These are phyloP conservation scores for Tulasnella sp. DNA, from an alignment of 768 basidiomycete genomes.

Conservation along the genomic window DNA sequence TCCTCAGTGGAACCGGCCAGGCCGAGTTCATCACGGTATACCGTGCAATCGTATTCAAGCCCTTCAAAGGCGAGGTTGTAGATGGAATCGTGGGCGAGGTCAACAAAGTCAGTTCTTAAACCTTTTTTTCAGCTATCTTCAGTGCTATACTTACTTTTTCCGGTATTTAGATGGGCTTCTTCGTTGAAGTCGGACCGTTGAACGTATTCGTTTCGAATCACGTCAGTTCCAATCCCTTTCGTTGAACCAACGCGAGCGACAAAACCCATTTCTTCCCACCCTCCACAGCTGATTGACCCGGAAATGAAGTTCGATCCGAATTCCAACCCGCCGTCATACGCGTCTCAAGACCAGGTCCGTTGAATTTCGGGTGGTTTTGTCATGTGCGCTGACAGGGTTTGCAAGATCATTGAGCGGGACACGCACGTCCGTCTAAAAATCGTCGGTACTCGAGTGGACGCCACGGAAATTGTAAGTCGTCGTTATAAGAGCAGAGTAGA, in stretches of 20 bases:
- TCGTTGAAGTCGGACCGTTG: constrained; percentile 90
- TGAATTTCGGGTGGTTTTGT: constrained; percentile 9
- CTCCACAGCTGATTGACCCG: constrained; percentile 70
- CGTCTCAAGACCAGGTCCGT: constrained; percentile 72
- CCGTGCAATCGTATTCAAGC: constrained; percentile 96
- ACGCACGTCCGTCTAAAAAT: constrained; percentile 89
- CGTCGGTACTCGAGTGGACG: constrained; percentile 96
- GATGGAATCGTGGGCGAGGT: constrained; percentile 95
- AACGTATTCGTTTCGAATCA: constrained; percentile 94
- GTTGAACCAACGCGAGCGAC: background rate
- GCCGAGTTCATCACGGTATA: constrained; percentile 94
- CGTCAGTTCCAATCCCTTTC: constrained; percentile 36
- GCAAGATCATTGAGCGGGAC: constrained; percentile 84
- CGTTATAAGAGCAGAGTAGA: background rate
- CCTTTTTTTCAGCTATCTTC: background rate
- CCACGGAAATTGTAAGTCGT: constrained; percentile 82
- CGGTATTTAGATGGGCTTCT: constrained; percentile 83
- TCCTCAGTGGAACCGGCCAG: constrained; percentile 82
- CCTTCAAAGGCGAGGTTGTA: constrained; percentile 98
- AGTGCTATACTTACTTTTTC: background rate
- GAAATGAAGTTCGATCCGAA: constrained; percentile 94
- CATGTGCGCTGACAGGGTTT: background rate
- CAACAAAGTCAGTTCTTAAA: constrained; percentile 59
- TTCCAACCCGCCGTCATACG: constrained; percentile 92
- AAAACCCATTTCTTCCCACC: background rate